phyloP scores from a whole-genome alignment of 345 rosid species.

The Murraya koenigii region DNA sequence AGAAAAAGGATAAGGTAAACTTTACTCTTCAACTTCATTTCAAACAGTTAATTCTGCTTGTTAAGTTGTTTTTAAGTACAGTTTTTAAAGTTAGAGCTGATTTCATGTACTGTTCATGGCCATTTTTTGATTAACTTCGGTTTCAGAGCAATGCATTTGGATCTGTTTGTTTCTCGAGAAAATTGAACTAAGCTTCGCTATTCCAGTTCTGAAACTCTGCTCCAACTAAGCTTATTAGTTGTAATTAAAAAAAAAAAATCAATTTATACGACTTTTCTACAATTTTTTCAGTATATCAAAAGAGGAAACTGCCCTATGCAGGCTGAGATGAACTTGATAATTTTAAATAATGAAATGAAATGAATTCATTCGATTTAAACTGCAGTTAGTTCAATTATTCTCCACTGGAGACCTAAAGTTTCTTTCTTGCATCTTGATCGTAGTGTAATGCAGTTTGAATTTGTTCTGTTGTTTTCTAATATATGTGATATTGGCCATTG shows the following conservation, averaged over 20 bases:
- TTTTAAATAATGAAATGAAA: neutral
- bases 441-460: constrained; percentile 10
- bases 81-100: neutral
- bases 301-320: neutral
- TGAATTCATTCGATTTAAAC: neutral
- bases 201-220: neutral
- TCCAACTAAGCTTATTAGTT: neutral
- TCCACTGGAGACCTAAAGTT: neutral
- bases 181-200: neutral
- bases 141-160: constrained; percentile 19
- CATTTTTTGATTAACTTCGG: constrained; percentile 10
- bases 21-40: constrained; percentile 7
- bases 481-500: neutral
- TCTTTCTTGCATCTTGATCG: neutral
- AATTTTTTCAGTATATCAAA: too few species aligned
- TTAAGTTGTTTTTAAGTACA: neutral
- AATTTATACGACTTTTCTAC: neutral
- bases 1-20: neutral
- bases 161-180: constrained; percentile 11
- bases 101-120: neutral
- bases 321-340: neutral
- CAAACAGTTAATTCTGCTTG: neutral
- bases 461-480: constrained; percentile 3
- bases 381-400: neutral
- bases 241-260: neutral